Evolutionary conservation across 495 filamentous ascomycete species (phyloP).

Genomic region (Trichoderma erinaceum): DNA sequence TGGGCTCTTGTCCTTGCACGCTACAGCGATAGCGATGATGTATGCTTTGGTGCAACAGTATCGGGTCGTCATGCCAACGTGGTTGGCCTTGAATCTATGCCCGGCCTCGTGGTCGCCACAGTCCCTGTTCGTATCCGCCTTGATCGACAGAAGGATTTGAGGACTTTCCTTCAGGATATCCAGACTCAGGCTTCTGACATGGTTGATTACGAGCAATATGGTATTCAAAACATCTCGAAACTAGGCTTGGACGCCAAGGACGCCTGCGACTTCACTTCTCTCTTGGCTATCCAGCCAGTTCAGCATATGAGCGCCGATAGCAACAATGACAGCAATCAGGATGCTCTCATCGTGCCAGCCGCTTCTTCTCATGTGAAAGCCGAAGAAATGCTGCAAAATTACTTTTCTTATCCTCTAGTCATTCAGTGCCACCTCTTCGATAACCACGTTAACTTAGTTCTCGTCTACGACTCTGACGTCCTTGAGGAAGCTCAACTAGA

Average conservation of each 20-base stretch:
- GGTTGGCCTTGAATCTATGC: slow-evolving; percentile 41
- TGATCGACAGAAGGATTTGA: slow-evolving; percentile 15
- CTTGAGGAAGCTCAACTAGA: slow-evolving; percentile 19
- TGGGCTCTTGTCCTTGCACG: slow-evolving; percentile 39
- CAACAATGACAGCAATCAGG: slow-evolving; percentile 4
- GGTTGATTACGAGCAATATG: slow-evolving; percentile 40
- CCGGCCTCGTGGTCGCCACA: slow-evolving; percentile 52
- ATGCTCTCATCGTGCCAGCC: slow-evolving; percentile 19
- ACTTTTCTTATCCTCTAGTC: slow-evolving; percentile 23
- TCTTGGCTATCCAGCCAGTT: slow-evolving; percentile 33
- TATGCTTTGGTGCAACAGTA: slow-evolving; percentile 45
- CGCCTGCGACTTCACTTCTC: slow-evolving; percentile 35
- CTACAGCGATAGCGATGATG: slow-evolving; percentile 34
- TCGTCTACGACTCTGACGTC: slow-evolving; percentile 19
- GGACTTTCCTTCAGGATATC: slow-evolving; percentile 22
- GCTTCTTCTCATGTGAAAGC: slow-evolving; percentile 15
- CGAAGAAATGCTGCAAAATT: neutral
- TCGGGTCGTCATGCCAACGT: slow-evolving; percentile 44
- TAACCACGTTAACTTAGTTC: slow-evolving; percentile 15
- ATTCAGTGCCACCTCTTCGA: slow-evolving; percentile 19
- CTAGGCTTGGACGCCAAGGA: slow-evolving; percentile 26
- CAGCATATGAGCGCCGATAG: slow-evolving; percentile 8
- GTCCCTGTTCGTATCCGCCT: slow-evolving; percentile 43
- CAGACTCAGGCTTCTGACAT: slow-evolving; percentile 33
- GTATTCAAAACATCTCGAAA: slow-evolving; percentile 37